Percentiles rank a stretch among this genome's conserved stretches.
Conservation (phyloP, 1,284 basidiomycete species). For the Schizophyllum amplum region DNA sequence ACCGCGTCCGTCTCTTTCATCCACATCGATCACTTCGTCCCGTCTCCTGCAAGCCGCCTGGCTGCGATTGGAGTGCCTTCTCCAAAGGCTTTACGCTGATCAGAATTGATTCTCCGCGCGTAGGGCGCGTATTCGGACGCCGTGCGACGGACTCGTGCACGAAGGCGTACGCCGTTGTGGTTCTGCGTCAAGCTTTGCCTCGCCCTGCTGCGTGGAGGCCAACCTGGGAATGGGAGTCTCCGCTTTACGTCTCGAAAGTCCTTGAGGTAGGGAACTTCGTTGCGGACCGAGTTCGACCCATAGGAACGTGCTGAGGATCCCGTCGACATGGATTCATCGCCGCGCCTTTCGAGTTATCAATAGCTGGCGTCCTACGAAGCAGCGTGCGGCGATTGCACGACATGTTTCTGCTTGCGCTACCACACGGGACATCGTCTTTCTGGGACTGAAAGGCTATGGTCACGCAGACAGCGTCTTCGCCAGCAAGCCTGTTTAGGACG, state of each 20-base stretch:
- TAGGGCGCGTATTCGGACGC: too few relatives aligned
- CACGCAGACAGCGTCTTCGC: too few relatives aligned
- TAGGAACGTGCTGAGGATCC: neutral
- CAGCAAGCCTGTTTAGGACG: too few relatives aligned
- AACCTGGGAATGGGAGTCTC: neutral
- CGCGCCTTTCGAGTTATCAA: neutral
- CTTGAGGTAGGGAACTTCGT: neutral
- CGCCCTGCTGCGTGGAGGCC: neutral
- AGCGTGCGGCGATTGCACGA: too few relatives aligned
- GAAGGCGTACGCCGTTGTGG: too few relatives aligned
- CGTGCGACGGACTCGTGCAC: too few relatives aligned
- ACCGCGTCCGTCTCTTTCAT: neutral
- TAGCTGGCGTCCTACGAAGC: too few relatives aligned
- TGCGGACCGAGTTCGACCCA: neutral
- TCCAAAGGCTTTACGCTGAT: neutral
- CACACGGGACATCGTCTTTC: too few relatives aligned
- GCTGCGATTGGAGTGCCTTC: neutral
- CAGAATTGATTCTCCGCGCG: neutral
- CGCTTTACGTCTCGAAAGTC: neutral
- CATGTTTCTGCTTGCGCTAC: too few relatives aligned
- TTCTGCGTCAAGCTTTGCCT: too few relatives aligned
- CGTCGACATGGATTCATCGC: neutral
- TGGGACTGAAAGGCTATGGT: too few relatives aligned
- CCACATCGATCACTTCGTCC: neutral
- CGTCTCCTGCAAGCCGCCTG: neutral